These are phyloP conservation scores for Bipolaris victoriae DNA, from an alignment of 2,329 filamentous ascomycete species.

Conservation along the genomic window DNA sequence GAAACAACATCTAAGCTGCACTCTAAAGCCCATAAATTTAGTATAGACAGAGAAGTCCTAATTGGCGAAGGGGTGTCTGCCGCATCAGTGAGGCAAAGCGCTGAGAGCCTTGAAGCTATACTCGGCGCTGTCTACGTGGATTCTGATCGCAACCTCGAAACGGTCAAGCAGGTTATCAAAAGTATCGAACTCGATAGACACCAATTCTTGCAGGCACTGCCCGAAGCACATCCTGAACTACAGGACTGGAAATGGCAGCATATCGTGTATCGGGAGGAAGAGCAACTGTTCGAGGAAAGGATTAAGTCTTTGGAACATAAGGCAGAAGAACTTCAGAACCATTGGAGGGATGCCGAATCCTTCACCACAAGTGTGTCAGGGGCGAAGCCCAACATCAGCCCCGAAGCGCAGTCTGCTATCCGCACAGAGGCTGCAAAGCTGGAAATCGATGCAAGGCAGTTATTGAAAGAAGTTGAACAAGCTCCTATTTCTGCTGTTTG, in stretches of 20 bases:
- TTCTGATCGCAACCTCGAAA: slow-evolving; percentile 14
- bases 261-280: neutral
- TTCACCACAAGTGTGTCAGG: too few relatives aligned
- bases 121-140: slow-evolving; percentile 34
- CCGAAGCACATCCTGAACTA: neutral
- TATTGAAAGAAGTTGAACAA: too few relatives aligned
- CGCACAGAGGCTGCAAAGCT: too few relatives aligned
- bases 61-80: neutral
- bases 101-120: slow-evolving; percentile 32
- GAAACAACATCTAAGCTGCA: slow-evolving; percentile 15
- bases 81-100: slow-evolving; percentile 7
- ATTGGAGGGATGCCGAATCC: too few relatives aligned
- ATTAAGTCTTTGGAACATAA: neutral
- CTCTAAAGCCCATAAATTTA: slow-evolving; percentile 11
- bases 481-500: too few relatives aligned
- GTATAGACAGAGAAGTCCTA: slow-evolving; percentile 18
- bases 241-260: neutral
- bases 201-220: slow-evolving; percentile 10
- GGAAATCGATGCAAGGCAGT: too few relatives aligned
- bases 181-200: slow-evolving; percentile 19
- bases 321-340: too few relatives aligned
- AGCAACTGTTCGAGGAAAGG: neutral
- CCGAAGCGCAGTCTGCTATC: too few relatives aligned
- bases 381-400: too few relatives aligned
- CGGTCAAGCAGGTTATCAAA: slow-evolving; percentile 18